Evolutionary conservation across 2,329 filamentous ascomycete species (phyloP), one percentile per base, ranked within the genome.

Genomic region (Apiospora phragmitis): DNA sequence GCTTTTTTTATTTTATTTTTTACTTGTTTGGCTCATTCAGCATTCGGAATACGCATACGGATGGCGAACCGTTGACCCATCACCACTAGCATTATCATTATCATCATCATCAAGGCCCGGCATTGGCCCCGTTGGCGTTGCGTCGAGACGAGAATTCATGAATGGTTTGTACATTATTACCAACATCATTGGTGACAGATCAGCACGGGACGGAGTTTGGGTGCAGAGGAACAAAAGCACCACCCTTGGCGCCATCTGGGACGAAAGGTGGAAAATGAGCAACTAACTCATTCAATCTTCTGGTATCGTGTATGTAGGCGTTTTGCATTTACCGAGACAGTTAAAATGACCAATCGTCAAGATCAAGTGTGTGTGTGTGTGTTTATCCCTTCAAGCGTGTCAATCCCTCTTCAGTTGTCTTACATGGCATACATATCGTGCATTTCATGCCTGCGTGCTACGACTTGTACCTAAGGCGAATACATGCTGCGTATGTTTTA

Each of bases 31-130:
- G 29, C 65, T 45, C 65, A 45, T 67, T 47, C 41, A 47, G 65
- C 65, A 47, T 67, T 67, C 26, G 65, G 24, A 47, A 43, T 43
- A 43, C 65, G 41, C 41, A 43, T 35, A 47, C 65, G 42, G 41
- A 47, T 38, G 43, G 67, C 45, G 67, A 38, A 24, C 43, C 45
- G n/a, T 68, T 26, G 29, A 26, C 67, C 65, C 67, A 68, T 45
- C 65, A 38, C 55, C 32, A 62, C 55, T 38, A 62, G 55, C 55
- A 62, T 62, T 62, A 55, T 55, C 32, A 59, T 59, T 32, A 62
- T 67, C 42, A 67, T 67, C 43, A 29, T 68, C 45, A 68, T 68
- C 67, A 51, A 32, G 67, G 67, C 67, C 67, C 35, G 67, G 67
- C 32, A 68, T 41, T 45, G 67, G 42, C 43, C 43, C 67, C 32